phyloP scores from a whole-genome alignment of 768 basidiomycete species.

The Porphyrellus cyaneotinctus region DNA sequence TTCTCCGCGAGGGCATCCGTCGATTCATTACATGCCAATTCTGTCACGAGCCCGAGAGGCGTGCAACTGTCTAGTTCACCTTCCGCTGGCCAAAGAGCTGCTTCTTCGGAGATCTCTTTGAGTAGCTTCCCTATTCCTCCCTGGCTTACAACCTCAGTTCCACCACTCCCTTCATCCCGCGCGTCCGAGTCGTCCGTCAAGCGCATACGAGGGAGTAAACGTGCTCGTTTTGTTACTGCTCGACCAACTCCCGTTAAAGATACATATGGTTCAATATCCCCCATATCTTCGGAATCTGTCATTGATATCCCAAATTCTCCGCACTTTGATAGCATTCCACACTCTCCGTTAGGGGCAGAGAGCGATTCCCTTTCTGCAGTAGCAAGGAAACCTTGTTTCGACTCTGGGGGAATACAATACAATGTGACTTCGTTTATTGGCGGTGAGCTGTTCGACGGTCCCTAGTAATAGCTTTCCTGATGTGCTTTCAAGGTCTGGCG shows the following conservation, averaged over 20 bases:
- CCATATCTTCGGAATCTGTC: conserved; percentile 23
- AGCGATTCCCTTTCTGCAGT: conserved; percentile 8
- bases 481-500: conserved; percentile 30
- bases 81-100: conserved; percentile 25
- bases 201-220: conserved; percentile 24
- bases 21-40: conserved; percentile 33
- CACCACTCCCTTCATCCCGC: conserved; percentile 17
- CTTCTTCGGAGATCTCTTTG: conserved; percentile 56
- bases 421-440: conserved; percentile 76
- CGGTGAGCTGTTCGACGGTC: conserved; percentile 28
- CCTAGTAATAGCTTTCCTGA: conserved; percentile 4
- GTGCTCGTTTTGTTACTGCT: conserved; percentile 13
- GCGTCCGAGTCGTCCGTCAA: conserved; percentile 8
- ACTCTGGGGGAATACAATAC: conserved; percentile 53
- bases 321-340: conserved; percentile 13
- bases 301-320: conserved; percentile 20
- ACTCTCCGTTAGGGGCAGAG: conserved; percentile 15
- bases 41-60: conserved; percentile 21
- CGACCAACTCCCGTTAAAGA: conserved; percentile 6
- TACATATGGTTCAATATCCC: conserved; percentile 17
- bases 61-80: conserved; percentile 18
- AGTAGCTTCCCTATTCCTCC: conserved; percentile 71
- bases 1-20: conserved; percentile 32
- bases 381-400: conserved; percentile 20
- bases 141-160: conserved; percentile 16